Conservation (phyloP, 2,329 filamentous ascomycete genomes). For the Byssoonygena ceratinophila region DNA sequence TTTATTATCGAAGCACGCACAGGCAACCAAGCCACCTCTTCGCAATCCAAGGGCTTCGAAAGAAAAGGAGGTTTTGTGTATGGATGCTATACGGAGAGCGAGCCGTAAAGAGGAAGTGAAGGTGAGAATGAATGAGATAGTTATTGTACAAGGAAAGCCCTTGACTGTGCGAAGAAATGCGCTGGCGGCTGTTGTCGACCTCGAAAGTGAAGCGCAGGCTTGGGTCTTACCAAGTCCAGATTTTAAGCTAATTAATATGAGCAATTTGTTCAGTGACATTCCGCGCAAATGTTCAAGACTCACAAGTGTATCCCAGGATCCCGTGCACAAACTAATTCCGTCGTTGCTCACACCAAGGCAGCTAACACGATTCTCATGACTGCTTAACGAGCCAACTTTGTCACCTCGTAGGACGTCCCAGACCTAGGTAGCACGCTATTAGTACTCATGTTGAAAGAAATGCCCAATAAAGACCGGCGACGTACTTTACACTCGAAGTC, state of each 20-base stretch:
- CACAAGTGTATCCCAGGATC: slow-evolving; percentile 98
- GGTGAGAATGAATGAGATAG: background rate
- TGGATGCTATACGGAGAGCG: background rate
- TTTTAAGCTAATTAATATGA: slow-evolving; percentile 55
- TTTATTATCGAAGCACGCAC: background rate
- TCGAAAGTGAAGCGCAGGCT: background rate
- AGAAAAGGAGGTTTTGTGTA: background rate
- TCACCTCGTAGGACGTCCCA: slow-evolving; percentile 97
- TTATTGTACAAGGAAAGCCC: slow-evolving; percentile 10
- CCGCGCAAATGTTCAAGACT: slow-evolving; percentile 33
- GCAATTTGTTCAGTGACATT: slow-evolving; percentile 8
- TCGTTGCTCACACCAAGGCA: slow-evolving; percentile 98
- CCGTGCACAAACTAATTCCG: slow-evolving; percentile 96
- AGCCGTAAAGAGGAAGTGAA: background rate
- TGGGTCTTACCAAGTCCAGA: slow-evolving; percentile 62
- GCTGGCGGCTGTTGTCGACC: background rate
- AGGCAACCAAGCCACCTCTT: slow-evolving; percentile 6
- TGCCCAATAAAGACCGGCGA: slow-evolving; percentile 5
- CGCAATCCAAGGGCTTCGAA: slow-evolving; percentile 3
- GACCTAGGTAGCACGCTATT: slow-evolving; percentile 50
- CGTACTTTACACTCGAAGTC: slow-evolving; percentile 99
- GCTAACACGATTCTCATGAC: slow-evolving; percentile 97
- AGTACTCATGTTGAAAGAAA: slow-evolving; percentile 15
- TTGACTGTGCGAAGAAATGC: slow-evolving; percentile 6
- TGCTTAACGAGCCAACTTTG: slow-evolving; percentile 90